Evolutionary conservation across 495 filamentous ascomycete species (phyloP).

Genomic region (Aspergillus wentii): DNA sequence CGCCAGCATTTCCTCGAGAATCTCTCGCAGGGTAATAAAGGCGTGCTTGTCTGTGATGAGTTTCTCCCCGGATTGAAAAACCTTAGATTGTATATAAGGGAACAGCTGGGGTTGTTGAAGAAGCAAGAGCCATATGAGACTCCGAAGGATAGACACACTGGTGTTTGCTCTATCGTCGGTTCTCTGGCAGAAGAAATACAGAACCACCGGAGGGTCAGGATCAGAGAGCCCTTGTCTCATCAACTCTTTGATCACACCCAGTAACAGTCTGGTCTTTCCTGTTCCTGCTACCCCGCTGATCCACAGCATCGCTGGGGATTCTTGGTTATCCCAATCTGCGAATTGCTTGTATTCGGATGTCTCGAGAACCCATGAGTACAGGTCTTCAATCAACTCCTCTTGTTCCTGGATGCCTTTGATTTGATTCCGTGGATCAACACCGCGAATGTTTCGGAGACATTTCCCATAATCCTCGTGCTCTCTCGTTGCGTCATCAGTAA

Average conservation of each 20-base stretch:
- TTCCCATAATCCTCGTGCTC: too few relatives aligned
- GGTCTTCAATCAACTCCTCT: not conserved
- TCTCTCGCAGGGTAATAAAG: too few relatives aligned
- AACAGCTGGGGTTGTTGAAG: not conserved
- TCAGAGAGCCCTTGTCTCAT: not conserved
- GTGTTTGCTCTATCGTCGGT: not conserved
- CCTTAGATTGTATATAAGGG: too few relatives aligned
- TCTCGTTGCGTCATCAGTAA: too few relatives aligned
- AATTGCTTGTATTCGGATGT: not conserved
- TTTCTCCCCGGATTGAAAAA: too few relatives aligned
- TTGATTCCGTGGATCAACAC: not conserved
- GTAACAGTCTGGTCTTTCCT: conserved; percentile 2
- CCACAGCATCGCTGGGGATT: conserved; percentile 14
- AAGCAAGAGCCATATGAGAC: conserved; percentile 1
- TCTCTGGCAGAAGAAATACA: conserved; percentile 3
- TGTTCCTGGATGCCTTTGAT: not conserved
- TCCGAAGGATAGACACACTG: not conserved
- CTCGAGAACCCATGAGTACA: not conserved
- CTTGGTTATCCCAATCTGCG: not conserved
- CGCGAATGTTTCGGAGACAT: not conserved
- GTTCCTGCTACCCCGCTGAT: conserved; percentile 36
- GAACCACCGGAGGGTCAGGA: not conserved
- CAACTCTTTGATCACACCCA: conserved; percentile 1
- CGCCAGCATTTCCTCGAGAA: not conserved
- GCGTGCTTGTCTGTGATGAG: not conserved